Evolutionary conservation across 129 eudicot genomes (phyloP).

Genomic region (Pittosporum tobira): DNA sequence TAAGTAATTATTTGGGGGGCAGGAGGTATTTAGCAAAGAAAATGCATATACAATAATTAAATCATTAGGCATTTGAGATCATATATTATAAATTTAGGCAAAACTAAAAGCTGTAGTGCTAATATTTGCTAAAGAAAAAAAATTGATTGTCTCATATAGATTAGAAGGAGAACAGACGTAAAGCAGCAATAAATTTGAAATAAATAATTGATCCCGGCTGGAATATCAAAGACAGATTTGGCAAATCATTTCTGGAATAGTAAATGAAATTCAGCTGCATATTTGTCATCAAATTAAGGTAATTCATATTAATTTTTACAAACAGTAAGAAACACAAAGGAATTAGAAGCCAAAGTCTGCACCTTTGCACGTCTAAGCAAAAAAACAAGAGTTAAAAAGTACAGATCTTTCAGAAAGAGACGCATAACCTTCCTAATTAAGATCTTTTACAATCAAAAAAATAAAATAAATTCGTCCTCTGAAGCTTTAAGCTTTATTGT

Average conservation of each 20-base stretch:
- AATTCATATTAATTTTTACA: neutral
- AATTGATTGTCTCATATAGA: no score
- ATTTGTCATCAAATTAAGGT: neutral
- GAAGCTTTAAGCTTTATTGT: neutral
- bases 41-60: neutral
- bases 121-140: no score
- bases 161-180: no score
- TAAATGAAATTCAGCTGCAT: neutral
- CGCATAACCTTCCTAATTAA: neutral
- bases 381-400: no score
- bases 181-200: no score
- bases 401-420: neutral
- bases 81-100: no score
- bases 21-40: no score
- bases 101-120: no score
- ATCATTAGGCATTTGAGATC: no score
- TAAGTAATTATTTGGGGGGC: no score
- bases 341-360: neutral
- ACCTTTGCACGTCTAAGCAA: conserved; percentile 10
- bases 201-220: neutral
- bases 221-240: neutral
- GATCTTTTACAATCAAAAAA: neutral
- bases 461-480: neutral
- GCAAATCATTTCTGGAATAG: neutral
- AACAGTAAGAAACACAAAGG: neutral